A percentile compares a stretch with the other conserved stretches of the same genome.
Conservation (phyloP, 2,329 filamentous ascomycete genomes). For the Arthrinium phaeospermum region DNA sequence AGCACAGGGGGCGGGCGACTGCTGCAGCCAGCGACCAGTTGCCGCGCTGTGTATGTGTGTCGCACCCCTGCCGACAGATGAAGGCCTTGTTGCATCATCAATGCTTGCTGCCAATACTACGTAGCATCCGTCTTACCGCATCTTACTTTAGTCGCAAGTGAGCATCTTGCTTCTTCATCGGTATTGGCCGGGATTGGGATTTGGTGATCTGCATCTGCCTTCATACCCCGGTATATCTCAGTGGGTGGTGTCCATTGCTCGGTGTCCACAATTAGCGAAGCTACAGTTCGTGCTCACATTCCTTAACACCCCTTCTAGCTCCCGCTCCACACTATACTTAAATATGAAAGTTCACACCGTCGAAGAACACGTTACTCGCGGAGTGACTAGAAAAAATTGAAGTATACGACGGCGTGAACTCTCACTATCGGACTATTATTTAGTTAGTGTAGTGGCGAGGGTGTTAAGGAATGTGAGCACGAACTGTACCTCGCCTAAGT, state of each 20-base stretch:
- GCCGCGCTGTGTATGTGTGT: not conserved
- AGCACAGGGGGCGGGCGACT: not conserved
- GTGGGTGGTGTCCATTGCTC: not conserved
- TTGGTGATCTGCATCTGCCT: not conserved
- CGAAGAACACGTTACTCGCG: too few species aligned
- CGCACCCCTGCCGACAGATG: not conserved
- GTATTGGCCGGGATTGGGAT: not conserved
- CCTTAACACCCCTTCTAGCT: too few species aligned
- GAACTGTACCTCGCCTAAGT: not conserved
- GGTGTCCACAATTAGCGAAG: not conserved
- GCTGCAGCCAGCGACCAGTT: not conserved
- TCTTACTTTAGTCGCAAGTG: not conserved
- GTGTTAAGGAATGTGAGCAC: too few species aligned
- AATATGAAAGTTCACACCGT: too few species aligned
- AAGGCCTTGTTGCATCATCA: not conserved
- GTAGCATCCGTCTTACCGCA: not conserved
- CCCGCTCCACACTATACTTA: too few species aligned
- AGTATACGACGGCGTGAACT: too few species aligned
- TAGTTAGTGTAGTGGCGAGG: too few species aligned
- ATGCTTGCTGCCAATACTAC: not conserved
- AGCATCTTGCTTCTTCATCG: not conserved
- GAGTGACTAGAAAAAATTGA: too few species aligned
- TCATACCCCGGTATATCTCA: not conserved
- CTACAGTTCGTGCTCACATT: too few species aligned
- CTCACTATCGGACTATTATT: too few species aligned